Evolutionary conservation across 768 basidiomycete species (phyloP).

Genomic region (Lactifluus echinatus): DNA sequence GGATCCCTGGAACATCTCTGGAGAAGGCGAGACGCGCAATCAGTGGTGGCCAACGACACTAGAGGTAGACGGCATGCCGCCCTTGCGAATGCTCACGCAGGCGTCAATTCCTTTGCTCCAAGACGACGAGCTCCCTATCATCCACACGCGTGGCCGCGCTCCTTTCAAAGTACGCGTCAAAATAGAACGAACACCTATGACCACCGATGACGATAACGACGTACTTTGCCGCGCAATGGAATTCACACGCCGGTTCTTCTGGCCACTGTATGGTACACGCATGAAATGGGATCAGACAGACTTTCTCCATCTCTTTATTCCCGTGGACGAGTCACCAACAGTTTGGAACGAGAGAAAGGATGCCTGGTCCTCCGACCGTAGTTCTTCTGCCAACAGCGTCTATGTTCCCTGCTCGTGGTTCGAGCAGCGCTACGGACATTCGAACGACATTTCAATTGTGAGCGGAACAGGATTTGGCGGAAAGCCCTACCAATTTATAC

Average conservation of each 20-base stretch:
- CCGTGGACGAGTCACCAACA: conserved; percentile 26
- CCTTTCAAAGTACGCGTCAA: conserved; percentile 11
- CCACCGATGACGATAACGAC: conserved; percentile 25
- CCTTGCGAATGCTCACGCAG: conserved; percentile 43
- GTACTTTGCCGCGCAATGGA: conserved; percentile 35
- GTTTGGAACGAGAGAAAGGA: conserved; percentile 44
- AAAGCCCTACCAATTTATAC: conserved; percentile 43
- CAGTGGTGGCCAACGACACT: conserved; percentile 50
- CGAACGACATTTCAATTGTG: conserved; percentile 41
- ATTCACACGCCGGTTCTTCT: conserved; percentile 55
- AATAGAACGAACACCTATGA: conserved; percentile 7
- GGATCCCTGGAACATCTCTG: conserved; percentile 50
- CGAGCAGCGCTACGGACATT: conserved; percentile 37
- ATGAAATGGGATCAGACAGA: conserved; percentile 58
- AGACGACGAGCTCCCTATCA: conserved; percentile 19
- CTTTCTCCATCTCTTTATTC: conserved; percentile 57
- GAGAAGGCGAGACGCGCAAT: conserved; percentile 16
- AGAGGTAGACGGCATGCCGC: conserved; percentile 38
- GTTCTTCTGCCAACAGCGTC: background rate
- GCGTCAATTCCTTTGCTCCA: conserved; percentile 24
- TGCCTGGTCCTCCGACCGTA: conserved; percentile 4
- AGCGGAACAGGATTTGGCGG: conserved; percentile 37
- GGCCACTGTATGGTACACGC: conserved; percentile 44
- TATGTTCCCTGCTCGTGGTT: conserved; percentile 31
- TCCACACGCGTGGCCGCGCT: conserved; percentile 38